Percentiles rank a stretch among this genome's conserved stretches.
Conservation (phyloP, 1,284 basidiomycete genomes). For the Cutaneotrichosporon sp. region DNA sequence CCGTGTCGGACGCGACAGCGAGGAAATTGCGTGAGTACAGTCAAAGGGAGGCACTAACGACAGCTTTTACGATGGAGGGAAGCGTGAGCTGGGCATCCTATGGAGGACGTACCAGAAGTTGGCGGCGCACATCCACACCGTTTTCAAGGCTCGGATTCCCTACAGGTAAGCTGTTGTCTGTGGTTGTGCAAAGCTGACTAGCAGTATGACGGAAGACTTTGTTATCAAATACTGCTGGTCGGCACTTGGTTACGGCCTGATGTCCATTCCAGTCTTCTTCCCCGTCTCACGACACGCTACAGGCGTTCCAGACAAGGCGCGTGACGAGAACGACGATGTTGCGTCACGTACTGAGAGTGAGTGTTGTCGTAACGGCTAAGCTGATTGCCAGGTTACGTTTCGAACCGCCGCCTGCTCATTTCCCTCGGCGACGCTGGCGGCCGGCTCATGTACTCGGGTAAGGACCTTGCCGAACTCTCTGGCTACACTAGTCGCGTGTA, state of each 20-base stretch:
- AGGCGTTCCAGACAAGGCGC: neutral
- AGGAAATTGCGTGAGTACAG: constrained; percentile 79
- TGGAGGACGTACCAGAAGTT: constrained; percentile 74
- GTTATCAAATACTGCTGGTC: constrained; percentile 95
- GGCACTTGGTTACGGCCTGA: constrained; percentile 81
- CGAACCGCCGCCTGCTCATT: constrained; percentile 85
- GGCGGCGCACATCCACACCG: constrained; percentile 84
- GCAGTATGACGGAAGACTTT: constrained; percentile 83
- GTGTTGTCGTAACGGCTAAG: constrained; percentile 29
- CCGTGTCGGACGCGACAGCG: constrained; percentile 82
- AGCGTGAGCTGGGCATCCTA: constrained; percentile 79
- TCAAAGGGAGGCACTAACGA: constrained; percentile 3
- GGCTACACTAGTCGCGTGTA: constrained; percentile 90
- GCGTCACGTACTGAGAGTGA: constrained; percentile 65
- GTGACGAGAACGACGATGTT: constrained; percentile 42
- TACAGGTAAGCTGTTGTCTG: constrained; percentile 29
- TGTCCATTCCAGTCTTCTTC: constrained; percentile 81
- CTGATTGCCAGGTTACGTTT: constrained; percentile 74
- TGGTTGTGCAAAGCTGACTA: constrained; percentile 56
- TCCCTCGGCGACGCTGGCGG: constrained; percentile 94
- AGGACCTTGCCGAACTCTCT: constrained; percentile 84
- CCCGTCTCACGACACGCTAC: constrained; percentile 30
- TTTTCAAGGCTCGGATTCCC: constrained; percentile 60
- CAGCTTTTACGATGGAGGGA: constrained; percentile 89
- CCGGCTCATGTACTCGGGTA: constrained; percentile 62